Evolutionary conservation across 352 stramenopile species (phyloP).

Genomic region (Thraustochytrium sp.): DNA sequence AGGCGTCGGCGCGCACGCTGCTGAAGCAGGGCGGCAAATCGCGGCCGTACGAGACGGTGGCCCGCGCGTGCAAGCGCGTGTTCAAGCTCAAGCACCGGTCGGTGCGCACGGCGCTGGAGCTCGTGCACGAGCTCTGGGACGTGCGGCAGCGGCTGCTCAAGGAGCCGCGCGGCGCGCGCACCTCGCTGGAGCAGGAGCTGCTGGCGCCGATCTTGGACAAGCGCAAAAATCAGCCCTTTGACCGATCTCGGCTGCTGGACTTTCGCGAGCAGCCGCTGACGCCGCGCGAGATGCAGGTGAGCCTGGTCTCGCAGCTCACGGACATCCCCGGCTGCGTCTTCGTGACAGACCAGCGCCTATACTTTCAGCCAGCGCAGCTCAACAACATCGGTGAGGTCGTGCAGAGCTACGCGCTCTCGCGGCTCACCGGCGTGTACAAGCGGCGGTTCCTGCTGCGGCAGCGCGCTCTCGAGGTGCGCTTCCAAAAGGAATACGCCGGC

Average conservation of each 20-base stretch:
- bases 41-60: slow-evolving; percentile 16
- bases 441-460: slow-evolving; percentile 75
- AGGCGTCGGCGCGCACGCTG: slow-evolving; percentile 53
- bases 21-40: slow-evolving; percentile 38
- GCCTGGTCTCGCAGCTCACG: slow-evolving; percentile 73
- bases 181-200: slow-evolving; percentile 61
- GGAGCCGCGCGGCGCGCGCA: slow-evolving; percentile 52
- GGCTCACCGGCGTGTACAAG: slow-evolving; percentile 71
- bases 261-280: slow-evolving; percentile 68
- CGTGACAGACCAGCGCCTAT: slow-evolving; percentile 76
- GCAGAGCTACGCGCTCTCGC: slow-evolving; percentile 68
- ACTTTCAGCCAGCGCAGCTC: slow-evolving; percentile 81
- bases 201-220: slow-evolving; percentile 62
- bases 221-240: slow-evolving; percentile 63
- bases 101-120: slow-evolving; percentile 62
- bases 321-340: slow-evolving; percentile 76
- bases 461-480: slow-evolving; percentile 73
- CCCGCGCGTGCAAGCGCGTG: slow-evolving; percentile 56
- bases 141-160: slow-evolving; percentile 53
- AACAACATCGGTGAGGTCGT: slow-evolving; percentile 82
- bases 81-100: slow-evolving; percentile 69
- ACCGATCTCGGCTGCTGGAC: slow-evolving; percentile 65
- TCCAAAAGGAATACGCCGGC: slow-evolving; percentile 54
- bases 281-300: slow-evolving; percentile 54
- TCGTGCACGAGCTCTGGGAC: slow-evolving; percentile 55